Conservation (phyloP, 805 yeast genomes). For the Lipomyces orientalis region DNA sequence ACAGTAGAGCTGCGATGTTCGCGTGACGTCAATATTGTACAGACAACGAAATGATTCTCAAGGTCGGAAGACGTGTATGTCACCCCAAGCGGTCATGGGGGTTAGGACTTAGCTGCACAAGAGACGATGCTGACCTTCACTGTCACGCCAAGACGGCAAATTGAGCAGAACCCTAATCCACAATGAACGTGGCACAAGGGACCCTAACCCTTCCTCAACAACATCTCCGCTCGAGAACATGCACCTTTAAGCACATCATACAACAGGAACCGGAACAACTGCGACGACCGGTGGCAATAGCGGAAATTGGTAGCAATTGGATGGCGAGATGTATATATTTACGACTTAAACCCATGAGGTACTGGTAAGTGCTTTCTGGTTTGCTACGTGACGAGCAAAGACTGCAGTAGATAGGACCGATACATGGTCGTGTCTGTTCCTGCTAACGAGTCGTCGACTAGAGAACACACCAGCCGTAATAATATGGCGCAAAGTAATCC, state of each 20-base stretch:
- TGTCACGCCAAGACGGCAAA: not conserved
- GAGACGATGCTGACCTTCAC: too few species aligned
- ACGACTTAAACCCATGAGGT: not conserved
- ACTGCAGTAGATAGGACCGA: not conserved
- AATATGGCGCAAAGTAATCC: constrained; percentile 1
- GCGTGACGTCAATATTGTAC: too few species aligned
- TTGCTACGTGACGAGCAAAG: too few species aligned
- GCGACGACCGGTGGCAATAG: not conserved
- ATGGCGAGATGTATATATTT: not conserved
- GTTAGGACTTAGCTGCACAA: not conserved
- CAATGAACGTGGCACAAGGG: not conserved
- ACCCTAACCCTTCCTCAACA: not conserved
- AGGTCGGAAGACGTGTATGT: too few species aligned
- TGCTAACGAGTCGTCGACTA: not conserved
- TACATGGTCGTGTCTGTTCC: not conserved
- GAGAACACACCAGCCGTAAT: not conserved
- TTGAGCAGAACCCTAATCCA: not conserved
- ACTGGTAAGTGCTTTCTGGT: not conserved
- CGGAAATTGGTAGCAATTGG: not conserved
- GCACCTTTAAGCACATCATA: too few species aligned
- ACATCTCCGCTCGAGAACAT: not conserved
- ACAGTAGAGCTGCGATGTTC: too few species aligned
- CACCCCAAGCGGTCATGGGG: too few species aligned
- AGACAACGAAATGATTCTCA: too few species aligned
- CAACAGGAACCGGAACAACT: not conserved